These are phyloP conservation scores for Puccinia polysora DNA, from an alignment of 1,284 basidiomycete genomes.

Conservation along the genomic window DNA sequence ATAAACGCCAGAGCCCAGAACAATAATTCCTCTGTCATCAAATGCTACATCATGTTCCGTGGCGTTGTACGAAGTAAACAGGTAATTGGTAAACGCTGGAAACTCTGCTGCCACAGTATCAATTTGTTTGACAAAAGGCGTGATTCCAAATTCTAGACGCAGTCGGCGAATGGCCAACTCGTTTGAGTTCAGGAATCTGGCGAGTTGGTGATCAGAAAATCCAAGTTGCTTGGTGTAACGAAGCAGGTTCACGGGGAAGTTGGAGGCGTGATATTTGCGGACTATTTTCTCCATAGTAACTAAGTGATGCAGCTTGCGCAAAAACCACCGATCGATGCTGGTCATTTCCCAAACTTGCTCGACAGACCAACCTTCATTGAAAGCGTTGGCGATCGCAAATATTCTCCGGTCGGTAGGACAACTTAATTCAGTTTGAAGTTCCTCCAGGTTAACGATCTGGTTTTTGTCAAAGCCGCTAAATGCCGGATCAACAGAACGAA, in stretches of 20 bases:
- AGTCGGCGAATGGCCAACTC: slow-evolving; percentile 81
- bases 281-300: slow-evolving; percentile 65
- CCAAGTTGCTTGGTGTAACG: slow-evolving; percentile 88
- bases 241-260: slow-evolving; percentile 65
- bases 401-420: slow-evolving; percentile 88
- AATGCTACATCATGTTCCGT: slow-evolving; percentile 85
- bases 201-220: slow-evolving; percentile 89
- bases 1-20: slow-evolving; percentile 95
- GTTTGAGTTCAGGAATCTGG: slow-evolving; percentile 72
- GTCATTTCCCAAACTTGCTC: slow-evolving; percentile 96
- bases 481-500: slow-evolving; percentile 88
- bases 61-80: slow-evolving; percentile 97
- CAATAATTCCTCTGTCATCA: slow-evolving; percentile 88
- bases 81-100: slow-evolving; percentile 96
- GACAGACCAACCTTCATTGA: slow-evolving; percentile 82
- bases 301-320: slow-evolving; percentile 78
- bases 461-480: slow-evolving; percentile 85
- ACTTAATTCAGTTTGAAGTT: slow-evolving; percentile 76
- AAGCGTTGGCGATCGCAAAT: slow-evolving; percentile 82
- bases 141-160: slow-evolving; percentile 75
- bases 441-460: slow-evolving; percentile 58
- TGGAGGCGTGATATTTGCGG: slow-evolving; percentile 66
- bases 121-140: slow-evolving; percentile 95
- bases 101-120: slow-evolving; percentile 98
- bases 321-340: slow-evolving; percentile 97